Percentiles rank a stretch among this genome's conserved stretches.
Conservation (phyloP, 2,329 filamentous ascomycete genomes). For the Colletotrichum sp. region DNA sequence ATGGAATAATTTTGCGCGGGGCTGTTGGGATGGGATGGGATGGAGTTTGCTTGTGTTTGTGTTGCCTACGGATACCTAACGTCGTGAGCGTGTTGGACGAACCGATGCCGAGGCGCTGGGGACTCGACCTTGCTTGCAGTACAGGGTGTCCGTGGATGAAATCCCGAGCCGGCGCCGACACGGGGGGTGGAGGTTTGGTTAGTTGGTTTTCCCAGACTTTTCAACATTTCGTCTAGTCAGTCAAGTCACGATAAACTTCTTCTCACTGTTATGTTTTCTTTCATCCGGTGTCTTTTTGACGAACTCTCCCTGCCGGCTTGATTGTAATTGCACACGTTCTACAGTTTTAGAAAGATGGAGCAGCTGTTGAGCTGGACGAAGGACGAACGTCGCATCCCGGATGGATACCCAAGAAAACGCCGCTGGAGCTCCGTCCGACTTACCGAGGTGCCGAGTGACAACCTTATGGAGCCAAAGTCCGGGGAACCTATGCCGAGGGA, state of each 20-base stretch:
- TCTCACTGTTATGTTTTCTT: not conserved
- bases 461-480: not conserved
- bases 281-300: not conserved
- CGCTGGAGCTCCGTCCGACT: not conserved
- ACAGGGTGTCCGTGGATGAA: not conserved
- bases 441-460: not conserved
- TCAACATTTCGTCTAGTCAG: no score
- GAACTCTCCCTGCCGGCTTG: not conserved
- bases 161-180: slow-evolving; percentile 3
- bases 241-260: no score
- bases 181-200: not conserved
- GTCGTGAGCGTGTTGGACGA: not conserved
- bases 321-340: not conserved
- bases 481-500: no score
- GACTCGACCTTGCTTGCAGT: no score
- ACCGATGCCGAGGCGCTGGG: not conserved
- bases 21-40: no score
- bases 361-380: not conserved
- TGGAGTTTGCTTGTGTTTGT: no score
- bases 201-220: no score
- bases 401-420: not conserved
- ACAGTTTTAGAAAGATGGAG: not conserved
- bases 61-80: no score
- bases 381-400: not conserved
- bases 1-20: no score